Base-by-base conservation (phyloP, 2,329 filamentous ascomycete genomes). In the Ascosphaera aggregata region DNA sequence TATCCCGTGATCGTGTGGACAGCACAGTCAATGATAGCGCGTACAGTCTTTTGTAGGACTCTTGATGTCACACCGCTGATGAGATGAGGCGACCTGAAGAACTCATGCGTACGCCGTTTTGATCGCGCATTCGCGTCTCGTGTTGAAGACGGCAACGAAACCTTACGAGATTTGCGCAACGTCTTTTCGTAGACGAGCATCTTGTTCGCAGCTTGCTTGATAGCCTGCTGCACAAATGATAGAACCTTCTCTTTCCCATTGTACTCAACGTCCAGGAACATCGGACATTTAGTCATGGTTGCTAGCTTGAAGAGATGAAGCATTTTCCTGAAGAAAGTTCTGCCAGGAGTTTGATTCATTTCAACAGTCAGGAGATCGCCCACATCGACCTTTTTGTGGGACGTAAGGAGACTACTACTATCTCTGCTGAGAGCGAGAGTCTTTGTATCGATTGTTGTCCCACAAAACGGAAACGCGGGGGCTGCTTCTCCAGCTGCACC, bases 401-500 rank as follows among this genome's bases (percentile, higher is more conserved):
- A 11, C 11, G n/a, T 51, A 1, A 55, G 42, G 2, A 49, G 41
- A 37, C 66, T 63, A 22, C 71, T 65, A 36, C 67, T 62, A 48
- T 82, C 74, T 50, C 79, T 84, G 48, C 63, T 66, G 37, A 95
- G 68, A 43, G 82, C 73, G 19, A 98, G 61, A 0, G 77, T 84
- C 39, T 58, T 59, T 15, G 73, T 80, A 51, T 93, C 63, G 47
- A 98, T 82, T 13, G 72, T 55, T 34, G 72, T 71, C 31, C 89
- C 89, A 51, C 89, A 95, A 55, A 93, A 98, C 0, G 86, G 82
- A 52, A 98, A 95, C 18, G 52, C 45, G 13, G 32, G 27, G 16
- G 27, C 18, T 3, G 16, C n/a, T n/a, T 31, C 11, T n/a, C 51
- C 51, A 4, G 44, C 48, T 16, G 7, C 18, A 35, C 18, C 34